phyloP scores from a whole-genome alignment of 768 basidiomycete genomes.

The Serendipita sp. region DNA sequence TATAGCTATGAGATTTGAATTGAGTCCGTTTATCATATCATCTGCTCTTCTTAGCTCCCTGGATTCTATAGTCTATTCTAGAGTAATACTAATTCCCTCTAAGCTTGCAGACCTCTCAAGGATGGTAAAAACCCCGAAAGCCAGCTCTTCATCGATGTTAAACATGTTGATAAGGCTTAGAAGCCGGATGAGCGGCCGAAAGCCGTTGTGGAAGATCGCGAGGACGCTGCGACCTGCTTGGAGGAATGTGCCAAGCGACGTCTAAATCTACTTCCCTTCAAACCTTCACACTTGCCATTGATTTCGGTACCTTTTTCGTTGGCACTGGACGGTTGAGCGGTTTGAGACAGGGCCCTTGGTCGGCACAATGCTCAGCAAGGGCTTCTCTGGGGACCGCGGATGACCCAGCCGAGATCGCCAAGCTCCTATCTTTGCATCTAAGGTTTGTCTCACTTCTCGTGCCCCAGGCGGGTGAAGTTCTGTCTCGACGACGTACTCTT shows the following conservation, averaged over 20 bases:
- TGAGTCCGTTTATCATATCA: too few relatives aligned
- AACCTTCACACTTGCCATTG: neutral
- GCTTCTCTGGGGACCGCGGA: slow-evolving; percentile 14
- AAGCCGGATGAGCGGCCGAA: slow-evolving; percentile 57
- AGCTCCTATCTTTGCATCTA: slow-evolving; percentile 49
- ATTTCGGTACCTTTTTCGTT: neutral
- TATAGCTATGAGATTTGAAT: too few relatives aligned
- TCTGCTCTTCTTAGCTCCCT: too few relatives aligned
- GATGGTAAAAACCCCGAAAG: slow-evolving; percentile 53
- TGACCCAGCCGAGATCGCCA: slow-evolving; percentile 54
- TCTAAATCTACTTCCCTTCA: neutral
- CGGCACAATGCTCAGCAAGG: too few relatives aligned
- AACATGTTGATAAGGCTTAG: slow-evolving; percentile 43
- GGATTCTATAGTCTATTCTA: slow-evolving; percentile 15
- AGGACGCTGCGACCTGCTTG: neutral
- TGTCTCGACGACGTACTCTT: slow-evolving; percentile 46
- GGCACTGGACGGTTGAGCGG: slow-evolving; percentile 6
- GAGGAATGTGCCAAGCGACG: neutral
- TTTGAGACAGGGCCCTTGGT: slow-evolving; percentile 5
- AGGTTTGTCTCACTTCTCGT: slow-evolving; percentile 56
- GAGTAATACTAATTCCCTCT: slow-evolving; percentile 36
- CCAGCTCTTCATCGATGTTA: slow-evolving; percentile 44
- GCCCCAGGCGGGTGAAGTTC: slow-evolving; percentile 63
- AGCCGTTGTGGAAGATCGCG: slow-evolving; percentile 10
- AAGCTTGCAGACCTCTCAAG: slow-evolving; percentile 39